Conservation (phyloP, 1,284 basidiomycete species). For the Pyrrhoderma lamaoense region DNA sequence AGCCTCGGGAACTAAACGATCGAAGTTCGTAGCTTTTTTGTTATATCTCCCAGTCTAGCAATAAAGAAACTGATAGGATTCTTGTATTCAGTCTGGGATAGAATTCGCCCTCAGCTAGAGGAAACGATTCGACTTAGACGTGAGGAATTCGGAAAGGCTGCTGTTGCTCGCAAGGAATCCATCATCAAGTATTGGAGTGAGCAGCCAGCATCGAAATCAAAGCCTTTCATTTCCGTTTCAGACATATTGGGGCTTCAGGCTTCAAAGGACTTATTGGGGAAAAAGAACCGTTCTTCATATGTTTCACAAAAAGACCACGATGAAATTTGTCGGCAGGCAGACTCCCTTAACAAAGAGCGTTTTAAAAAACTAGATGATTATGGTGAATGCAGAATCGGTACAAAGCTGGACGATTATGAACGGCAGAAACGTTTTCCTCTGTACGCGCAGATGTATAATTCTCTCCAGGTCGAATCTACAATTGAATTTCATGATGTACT, state of each 20-base stretch:
- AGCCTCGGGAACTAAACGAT: slow-evolving; percentile 1
- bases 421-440: too few species aligned
- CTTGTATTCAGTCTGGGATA: slow-evolving; percentile 1
- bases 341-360: too few species aligned
- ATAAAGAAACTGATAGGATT: neutral
- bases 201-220: neutral
- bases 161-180: too few species aligned
- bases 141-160: neutral
- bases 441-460: neutral
- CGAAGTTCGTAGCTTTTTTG: neutral
- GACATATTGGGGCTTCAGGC: neutral
- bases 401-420: too few species aligned
- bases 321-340: too few species aligned
- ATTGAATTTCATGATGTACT: neutral
- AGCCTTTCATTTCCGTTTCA: neutral
- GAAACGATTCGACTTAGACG: slow-evolving; percentile 5
- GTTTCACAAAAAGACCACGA: too few species aligned
- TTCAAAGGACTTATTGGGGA: neutral
- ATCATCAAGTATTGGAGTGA: neutral
- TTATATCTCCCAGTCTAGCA: too few species aligned
- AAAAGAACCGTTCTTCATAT: too few species aligned
- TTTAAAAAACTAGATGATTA: too few species aligned
- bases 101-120: neutral
- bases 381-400: too few species aligned
- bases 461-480: neutral